Base-by-base conservation (phyloP, 148 eudicot species). In the Amaranthus hypochondriacus region DNA sequence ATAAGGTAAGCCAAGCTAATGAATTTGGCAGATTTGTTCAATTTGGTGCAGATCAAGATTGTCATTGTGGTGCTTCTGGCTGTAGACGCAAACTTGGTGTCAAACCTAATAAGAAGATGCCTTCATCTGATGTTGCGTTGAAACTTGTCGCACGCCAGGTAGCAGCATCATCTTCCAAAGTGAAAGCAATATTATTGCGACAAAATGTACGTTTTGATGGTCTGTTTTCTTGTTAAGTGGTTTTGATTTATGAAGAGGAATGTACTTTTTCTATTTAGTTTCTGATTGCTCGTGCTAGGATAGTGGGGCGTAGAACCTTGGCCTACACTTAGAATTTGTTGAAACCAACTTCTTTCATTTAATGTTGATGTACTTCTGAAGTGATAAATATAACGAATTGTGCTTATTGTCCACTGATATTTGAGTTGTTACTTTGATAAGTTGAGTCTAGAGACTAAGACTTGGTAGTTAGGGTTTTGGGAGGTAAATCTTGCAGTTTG, bases 31-130 rank as follows among this genome's bases (percentile, higher is more conserved):
- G 99, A 90, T 96, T 96, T 87, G 99, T 96, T 81, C 99, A 96
- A 73, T 96, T 96, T 87, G 99, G 99, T 78, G 99, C 99, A 68
- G 99, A 96, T 88, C 99, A 96, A 82, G 90, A 89, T 84, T 96
- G 99, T 80, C 82, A 87, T 77, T 96, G 99, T 82, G 97, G 97
- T 77, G 96, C 99, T 76, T 76, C 49, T 77, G 85, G 89, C 68
- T 96, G 99, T 81, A 90, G 97, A 79, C 87, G 79, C 66, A 92
- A 92, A 84, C 88, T 96, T 79, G 99, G 99, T 69, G 98, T 90
- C 75, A 96, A 89, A 77, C 89, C 93, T 77, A 90, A 81, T 83
- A 95, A 92, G 82, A 92, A 86, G 82, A 74, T 76, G 63, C 88
- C 88, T 73, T 84, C 96, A 70, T 91, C 96, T 51, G 97, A 90